Evolutionary conservation across 1,139 yeast genomes (phyloP).

Genomic region (Taphrina communis): DNA sequence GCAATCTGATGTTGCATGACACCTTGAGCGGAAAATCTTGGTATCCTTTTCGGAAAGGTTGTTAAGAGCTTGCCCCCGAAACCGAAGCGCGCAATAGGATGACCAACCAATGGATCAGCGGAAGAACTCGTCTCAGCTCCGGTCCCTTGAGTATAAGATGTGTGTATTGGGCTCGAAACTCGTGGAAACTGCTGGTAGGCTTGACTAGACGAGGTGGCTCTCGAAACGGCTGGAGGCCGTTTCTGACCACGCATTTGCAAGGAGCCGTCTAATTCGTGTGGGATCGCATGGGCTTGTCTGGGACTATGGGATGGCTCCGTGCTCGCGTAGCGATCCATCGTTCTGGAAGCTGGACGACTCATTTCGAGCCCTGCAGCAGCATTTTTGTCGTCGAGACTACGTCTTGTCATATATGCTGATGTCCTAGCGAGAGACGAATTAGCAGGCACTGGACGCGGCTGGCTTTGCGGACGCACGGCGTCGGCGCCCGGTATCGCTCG

Average conservation of each 20-base stretch:
- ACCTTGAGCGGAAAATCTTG: slow-evolving; percentile 24
- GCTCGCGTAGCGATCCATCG: slow-evolving; percentile 11
- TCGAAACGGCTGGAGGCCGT: neutral
- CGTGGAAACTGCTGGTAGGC: slow-evolving; percentile 24
- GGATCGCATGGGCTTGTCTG: slow-evolving; percentile 4
- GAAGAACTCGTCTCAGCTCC: neutral
- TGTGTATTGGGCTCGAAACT: neutral
- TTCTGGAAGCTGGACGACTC: slow-evolving; percentile 33
- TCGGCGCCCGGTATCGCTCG: neutral
- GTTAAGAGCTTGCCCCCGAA: slow-evolving; percentile 57
- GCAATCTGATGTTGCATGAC: slow-evolving; percentile 20
- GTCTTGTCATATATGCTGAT: neutral
- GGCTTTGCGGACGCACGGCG: slow-evolving; percentile 10
- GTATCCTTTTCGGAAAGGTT: slow-evolving; percentile 54
- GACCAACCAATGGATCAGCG: slow-evolving; percentile 20
- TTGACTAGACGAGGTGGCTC: slow-evolving; percentile 20
- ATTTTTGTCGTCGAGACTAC: slow-evolving; percentile 18
- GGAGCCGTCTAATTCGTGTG: neutral
- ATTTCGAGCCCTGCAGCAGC: slow-evolving; percentile 4
- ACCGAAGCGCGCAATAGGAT: slow-evolving; percentile 68
- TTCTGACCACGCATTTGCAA: slow-evolving; percentile 10
- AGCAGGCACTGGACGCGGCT: neutral
- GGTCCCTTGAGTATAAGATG: neutral
- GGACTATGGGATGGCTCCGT: slow-evolving; percentile 36
- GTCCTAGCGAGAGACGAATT: neutral